A percentile compares a stretch with the other conserved stretches of the same genome.
Conservation (phyloP, 2,329 filamentous ascomycete genomes). For the Paradendryphiella salina region DNA sequence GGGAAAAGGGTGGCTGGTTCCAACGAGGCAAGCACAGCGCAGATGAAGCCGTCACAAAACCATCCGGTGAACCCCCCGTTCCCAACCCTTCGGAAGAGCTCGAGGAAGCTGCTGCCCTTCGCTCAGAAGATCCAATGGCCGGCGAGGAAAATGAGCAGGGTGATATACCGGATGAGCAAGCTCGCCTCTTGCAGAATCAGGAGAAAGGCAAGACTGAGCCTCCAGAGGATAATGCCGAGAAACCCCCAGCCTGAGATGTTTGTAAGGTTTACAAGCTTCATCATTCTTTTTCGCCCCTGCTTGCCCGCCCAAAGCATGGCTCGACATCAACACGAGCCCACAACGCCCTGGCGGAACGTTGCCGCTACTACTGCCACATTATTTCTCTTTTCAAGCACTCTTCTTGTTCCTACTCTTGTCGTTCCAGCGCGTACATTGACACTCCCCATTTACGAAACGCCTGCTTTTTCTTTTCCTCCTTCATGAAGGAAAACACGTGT, state of each 20-base stretch:
- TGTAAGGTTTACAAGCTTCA: not conserved
- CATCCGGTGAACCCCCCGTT: conserved; percentile 25
- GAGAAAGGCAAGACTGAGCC: conserved; percentile 14
- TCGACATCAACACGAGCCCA: too few species aligned
- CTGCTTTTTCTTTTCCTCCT: too few species aligned
- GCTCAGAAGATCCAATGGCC: conserved; percentile 26
- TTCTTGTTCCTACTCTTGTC: too few species aligned
- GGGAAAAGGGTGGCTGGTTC: conserved; percentile 91
- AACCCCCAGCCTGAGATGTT: conserved; percentile 6
- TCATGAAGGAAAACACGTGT: too few species aligned
- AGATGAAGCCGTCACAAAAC: conserved; percentile 46
- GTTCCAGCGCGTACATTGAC: too few species aligned
- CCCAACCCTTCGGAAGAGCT: conserved; percentile 24
- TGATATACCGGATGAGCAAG: conserved; percentile 29
- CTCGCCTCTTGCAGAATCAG: conserved; percentile 21
- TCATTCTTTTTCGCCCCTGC: not conserved
- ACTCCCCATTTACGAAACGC: too few species aligned
- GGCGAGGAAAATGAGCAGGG: conserved; percentile 21
- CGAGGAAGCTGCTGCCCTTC: conserved; percentile 24
- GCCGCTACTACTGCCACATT: too few species aligned
- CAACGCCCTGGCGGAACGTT: too few species aligned
- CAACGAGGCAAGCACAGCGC: conserved; percentile 46
- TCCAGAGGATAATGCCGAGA: conserved; percentile 1
- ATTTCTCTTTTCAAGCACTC: too few species aligned
- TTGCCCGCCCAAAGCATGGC: too few species aligned